A percentile compares a stretch with the other conserved stretches of the same genome.
phyloP scores from a whole-genome alignment of 2,329 filamentous ascomycete genomes.

The Pestalotiopsis fici region DNA sequence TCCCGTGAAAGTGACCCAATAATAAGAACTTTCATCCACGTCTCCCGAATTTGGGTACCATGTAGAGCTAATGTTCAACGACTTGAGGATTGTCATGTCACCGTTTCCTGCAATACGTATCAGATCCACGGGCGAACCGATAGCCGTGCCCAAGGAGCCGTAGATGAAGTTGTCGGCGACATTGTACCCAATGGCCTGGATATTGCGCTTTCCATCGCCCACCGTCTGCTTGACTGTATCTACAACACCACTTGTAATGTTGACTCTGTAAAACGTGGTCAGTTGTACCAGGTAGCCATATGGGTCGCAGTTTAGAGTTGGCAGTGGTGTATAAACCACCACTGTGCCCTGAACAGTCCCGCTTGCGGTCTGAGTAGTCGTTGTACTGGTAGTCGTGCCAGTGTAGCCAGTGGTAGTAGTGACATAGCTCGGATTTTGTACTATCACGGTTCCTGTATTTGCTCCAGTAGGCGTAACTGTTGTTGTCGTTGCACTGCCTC shows the following conservation, averaged over 20 bases:
- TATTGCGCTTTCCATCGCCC: slow-evolving; percentile 6
- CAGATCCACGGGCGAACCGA: slow-evolving; percentile 1
- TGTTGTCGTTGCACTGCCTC: not conserved
- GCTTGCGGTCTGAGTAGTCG: not conserved
- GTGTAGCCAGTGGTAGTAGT: not conserved
- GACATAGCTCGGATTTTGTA: not conserved
- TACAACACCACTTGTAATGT: slow-evolving; percentile 12
- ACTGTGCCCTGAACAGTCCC: slow-evolving; percentile 5
- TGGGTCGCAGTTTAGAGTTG: slow-evolving; percentile 14
- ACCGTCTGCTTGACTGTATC: slow-evolving; percentile 2
- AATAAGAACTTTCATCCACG: slow-evolving; percentile 6
- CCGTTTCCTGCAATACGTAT: slow-evolving; percentile 17
- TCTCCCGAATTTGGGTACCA: slow-evolving; percentile 4
- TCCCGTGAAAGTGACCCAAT: not conserved
- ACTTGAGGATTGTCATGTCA: not conserved
- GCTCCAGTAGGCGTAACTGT: not conserved
- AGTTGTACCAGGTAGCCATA: slow-evolving; percentile 17
- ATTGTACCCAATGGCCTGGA: slow-evolving; percentile 19
- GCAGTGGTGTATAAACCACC: not conserved
- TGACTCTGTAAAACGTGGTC: slow-evolving; percentile 13
- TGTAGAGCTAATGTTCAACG: not conserved
- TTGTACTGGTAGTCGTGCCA: not conserved
- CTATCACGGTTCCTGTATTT: not conserved
- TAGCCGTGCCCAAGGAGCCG: slow-evolving; percentile 1
- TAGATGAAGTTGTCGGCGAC: slow-evolving; percentile 20